A percentile compares a stretch with the other conserved stretches of the same genome.
phyloP scores from a whole-genome alignment of 345 rosid genomes.

The Eucalyptus sp. region DNA sequence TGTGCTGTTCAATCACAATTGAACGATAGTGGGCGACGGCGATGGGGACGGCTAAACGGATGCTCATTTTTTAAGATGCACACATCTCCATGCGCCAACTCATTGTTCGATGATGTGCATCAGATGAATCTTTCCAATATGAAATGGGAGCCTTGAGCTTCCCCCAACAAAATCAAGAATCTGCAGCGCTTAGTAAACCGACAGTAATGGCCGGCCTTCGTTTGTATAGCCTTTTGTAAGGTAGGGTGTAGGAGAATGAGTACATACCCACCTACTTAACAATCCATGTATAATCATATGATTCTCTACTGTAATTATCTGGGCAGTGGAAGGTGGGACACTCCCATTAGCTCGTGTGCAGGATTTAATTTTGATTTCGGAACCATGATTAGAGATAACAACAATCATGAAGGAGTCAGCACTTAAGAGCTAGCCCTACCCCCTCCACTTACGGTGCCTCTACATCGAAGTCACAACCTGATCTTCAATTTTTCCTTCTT shows the following conservation, averaged over 20 bases:
- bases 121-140: not conserved
- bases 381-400: not conserved
- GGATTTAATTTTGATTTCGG: not conserved
- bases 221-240: not conserved
- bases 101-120: not conserved
- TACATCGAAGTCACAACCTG: not conserved
- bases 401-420: not conserved
- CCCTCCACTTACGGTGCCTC: not conserved
- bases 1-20: not conserved
- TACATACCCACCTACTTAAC: not conserved
- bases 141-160: not conserved
- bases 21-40: not conserved
- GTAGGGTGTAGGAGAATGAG: not conserved
- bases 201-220: not conserved
- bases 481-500: not conserved
- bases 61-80: not conserved
- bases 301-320: not conserved
- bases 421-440: not conserved
- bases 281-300: not conserved
- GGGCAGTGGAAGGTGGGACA: not conserved
- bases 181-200: not conserved
- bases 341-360: not conserved
- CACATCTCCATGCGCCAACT: not conserved
- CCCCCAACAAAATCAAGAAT: not conserved
- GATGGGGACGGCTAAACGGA: not conserved